These are phyloP conservation scores for Didymella sp. DNA, from an alignment of 2,329 filamentous ascomycete genomes.

Conservation along the genomic window DNA sequence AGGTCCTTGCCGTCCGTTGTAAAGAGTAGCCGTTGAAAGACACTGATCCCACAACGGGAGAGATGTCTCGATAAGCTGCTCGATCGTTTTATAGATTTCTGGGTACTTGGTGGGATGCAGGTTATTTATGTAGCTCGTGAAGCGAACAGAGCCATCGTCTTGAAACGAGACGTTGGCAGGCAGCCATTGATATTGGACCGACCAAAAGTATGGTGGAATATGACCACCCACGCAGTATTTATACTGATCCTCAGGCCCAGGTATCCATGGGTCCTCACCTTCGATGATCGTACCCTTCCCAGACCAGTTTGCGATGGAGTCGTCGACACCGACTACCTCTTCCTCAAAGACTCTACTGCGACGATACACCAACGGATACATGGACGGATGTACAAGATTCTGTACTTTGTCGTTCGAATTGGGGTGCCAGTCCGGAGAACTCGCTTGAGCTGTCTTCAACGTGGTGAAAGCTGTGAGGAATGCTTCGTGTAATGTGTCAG, in stretches of 20 bases:
- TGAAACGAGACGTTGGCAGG: not conserved
- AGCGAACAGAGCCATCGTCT: not conserved
- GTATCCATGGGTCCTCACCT: not conserved
- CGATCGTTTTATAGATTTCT: not conserved
- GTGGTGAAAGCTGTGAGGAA: not conserved
- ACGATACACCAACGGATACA: not conserved
- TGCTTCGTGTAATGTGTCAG: not conserved
- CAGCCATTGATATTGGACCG: not conserved
- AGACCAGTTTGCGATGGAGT: conserved; percentile 37
- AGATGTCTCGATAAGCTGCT: not conserved
- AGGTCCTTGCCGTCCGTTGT: not conserved
- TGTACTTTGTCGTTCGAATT: not conserved
- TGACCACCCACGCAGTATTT: conserved; percentile 10
- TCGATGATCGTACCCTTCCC: conserved; percentile 41
- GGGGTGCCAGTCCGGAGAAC: not conserved
- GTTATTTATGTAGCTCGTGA: not conserved
- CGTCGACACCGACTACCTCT: conserved; percentile 33
- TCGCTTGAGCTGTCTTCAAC: not conserved
- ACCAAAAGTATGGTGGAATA: conserved; percentile 21
- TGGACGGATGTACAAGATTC: not conserved
- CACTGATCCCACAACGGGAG: conserved; percentile 2
- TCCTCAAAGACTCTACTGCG: not conserved
- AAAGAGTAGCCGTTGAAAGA: not conserved
- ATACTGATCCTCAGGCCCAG: not conserved
- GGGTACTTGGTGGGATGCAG: not conserved